These are phyloP conservation scores for Picea glauca DNA, from an alignment of 75 land plant species.

Conservation along the genomic window DNA sequence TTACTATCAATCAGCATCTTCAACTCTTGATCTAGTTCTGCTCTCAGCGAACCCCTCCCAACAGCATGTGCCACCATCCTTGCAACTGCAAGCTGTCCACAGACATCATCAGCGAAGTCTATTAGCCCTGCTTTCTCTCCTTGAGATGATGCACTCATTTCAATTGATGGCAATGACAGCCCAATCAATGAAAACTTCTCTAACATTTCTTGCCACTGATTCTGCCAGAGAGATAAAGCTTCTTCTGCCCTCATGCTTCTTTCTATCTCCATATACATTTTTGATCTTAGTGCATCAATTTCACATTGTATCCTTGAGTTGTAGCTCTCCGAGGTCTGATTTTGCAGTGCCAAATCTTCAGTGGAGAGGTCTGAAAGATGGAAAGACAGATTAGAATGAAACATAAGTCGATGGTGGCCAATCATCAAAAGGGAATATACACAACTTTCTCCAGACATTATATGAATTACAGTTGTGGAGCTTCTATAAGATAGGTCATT, in stretches of 20 bases:
- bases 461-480: neutral
- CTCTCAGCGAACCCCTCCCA: slow-evolving; percentile 61
- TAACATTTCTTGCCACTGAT: slow-evolving; percentile 45
- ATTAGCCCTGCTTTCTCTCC: neutral
- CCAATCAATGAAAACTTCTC: slow-evolving; percentile 45
- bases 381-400: neutral
- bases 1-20: slow-evolving; percentile 57
- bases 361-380: slow-evolving; percentile 10
- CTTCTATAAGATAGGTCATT: neutral
- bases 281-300: slow-evolving; percentile 42
- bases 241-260: slow-evolving; percentile 76
- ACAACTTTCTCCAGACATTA: neutral
- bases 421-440: neutral
- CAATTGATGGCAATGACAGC: slow-evolving; percentile 28
- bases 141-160: slow-evolving; percentile 1
- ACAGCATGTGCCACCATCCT: slow-evolving; percentile 51
- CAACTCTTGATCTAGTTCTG: slow-evolving; percentile 57
- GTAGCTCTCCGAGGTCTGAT: neutral
- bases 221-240: slow-evolving; percentile 40
- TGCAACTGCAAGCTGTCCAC: slow-evolving; percentile 47
- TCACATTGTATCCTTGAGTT: slow-evolving; percentile 28
- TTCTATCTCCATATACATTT: slow-evolving; percentile 55
- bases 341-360: neutral
- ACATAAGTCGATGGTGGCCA: neutral
- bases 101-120: slow-evolving; percentile 37